These are phyloP conservation scores for Ogataea ganodermae DNA, from an alignment of 805 yeast species.

Conservation along the genomic window DNA sequence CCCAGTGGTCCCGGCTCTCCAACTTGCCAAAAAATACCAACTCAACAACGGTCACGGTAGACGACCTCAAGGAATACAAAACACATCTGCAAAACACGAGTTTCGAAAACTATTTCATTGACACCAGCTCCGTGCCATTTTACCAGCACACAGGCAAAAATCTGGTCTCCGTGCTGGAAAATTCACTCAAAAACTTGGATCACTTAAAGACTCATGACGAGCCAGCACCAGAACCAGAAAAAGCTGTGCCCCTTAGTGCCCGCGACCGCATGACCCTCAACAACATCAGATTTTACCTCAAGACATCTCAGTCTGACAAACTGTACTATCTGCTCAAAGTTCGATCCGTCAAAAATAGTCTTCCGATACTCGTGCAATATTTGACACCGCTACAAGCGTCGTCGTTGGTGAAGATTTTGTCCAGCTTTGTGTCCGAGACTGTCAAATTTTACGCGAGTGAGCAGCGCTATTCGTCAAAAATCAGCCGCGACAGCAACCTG, in stretches of 20 bases:
- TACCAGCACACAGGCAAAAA: constrained; percentile 17
- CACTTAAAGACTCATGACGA: background rate
- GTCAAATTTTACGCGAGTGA: constrained; percentile 19
- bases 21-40: background rate
- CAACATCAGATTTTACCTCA: constrained; percentile 15
- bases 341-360: background rate
- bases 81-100: constrained; percentile 9
- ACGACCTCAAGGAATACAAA: constrained; percentile 16
- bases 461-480: constrained; percentile 24
- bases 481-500: constrained; percentile 18
- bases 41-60: constrained; percentile 11
- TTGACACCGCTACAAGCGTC: constrained; percentile 21
- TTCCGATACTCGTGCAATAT: constrained; percentile 3
- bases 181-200: constrained; percentile 1
- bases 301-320: constrained; percentile 14
- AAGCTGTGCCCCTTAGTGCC: background rate
- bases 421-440: constrained; percentile 11
- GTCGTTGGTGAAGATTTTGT: constrained; percentile 21
- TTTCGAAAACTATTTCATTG: background rate
- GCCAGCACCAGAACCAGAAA: background rate
- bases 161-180: constrained; percentile 6
- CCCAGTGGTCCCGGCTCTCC: constrained; percentile 2
- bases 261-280: constrained; percentile 8
- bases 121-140: background rate
- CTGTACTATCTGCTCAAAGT: constrained; percentile 12